Evolutionary conservation across 2,329 filamentous ascomycete species (phyloP), one percentile per base, ranked within the genome.

Genomic region (Ceratocystis variospora): DNA sequence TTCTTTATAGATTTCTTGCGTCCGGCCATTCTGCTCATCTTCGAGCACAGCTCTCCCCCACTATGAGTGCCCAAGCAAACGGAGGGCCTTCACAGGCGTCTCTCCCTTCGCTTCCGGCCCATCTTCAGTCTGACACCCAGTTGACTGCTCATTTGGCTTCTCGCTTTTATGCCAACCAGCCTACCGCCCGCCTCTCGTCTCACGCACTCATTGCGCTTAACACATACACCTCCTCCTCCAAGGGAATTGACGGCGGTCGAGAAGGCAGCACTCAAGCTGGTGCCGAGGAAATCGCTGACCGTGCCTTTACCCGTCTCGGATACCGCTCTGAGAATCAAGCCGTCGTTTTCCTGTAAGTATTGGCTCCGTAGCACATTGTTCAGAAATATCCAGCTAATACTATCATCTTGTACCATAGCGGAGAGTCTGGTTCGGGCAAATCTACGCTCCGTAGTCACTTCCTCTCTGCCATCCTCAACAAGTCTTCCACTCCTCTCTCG

Each of bases 391-490:
- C 15, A 1, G 28, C 55, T 59, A 45, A 44, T 19, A 8, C 19
- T 19, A 5, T 10, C 4, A 4, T 3, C 25, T 63, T 33, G 28
- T 8, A 61, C 59, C 69, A 62, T 70, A 96, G 92, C 70, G 94
- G 94, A 76, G 94, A 99, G 81, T 96, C 91, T 67, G 94, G 94
- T 59, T 87, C 94, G 41, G 94, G 94, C 71, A 99, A 99, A 79
- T 96, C 94, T 0, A 99, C 94, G 0, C 81, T 97, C 72, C 87
- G 94, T 69, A 89, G 90, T 55, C 94, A 97, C 75, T 79, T 96
- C 65, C 80, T 99, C 59, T 88, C 91, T 28, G 85, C 92, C 0
- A 81, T 99, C 64, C 83, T 99, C 37, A 87, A 87, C 72, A 96
- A 92, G 75, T 94, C 92, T 1, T 91, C 90, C 0, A 97, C 94